Conservation (phyloP, 2,329 filamentous ascomycete species). For the Plectosphaerella sp. region DNA sequence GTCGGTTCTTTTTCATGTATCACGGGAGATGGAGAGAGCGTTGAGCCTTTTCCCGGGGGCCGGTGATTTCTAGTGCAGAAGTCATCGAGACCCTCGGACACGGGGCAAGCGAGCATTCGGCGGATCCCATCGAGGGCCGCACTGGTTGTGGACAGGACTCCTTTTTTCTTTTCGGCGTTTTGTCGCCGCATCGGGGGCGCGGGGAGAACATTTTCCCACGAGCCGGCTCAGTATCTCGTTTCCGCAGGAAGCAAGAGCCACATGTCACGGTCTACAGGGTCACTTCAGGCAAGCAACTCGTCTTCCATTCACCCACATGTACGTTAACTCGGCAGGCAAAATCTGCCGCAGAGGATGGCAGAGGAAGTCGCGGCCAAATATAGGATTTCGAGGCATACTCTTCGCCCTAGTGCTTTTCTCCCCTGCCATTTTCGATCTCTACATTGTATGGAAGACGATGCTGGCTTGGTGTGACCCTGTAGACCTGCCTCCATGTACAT, state of each 20-base stretch:
- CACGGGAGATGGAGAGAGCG: slow-evolving; percentile 9
- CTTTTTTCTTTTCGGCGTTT: slow-evolving; percentile 7
- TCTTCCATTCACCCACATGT: slow-evolving; percentile 61
- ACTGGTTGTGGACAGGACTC: slow-evolving; percentile 22
- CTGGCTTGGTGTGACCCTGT: slow-evolving; percentile 51
- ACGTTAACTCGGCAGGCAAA: slow-evolving; percentile 53
- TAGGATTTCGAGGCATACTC: slow-evolving; percentile 38
- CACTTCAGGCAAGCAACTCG: slow-evolving; percentile 64
- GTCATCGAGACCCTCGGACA: slow-evolving; percentile 10
- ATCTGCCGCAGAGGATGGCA: slow-evolving; percentile 19
- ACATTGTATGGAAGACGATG: slow-evolving; percentile 53
- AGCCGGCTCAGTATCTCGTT: slow-evolving; percentile 15
- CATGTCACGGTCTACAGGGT: slow-evolving; percentile 31
- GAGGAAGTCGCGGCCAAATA: slow-evolving; percentile 40
- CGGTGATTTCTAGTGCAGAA: slow-evolving; percentile 5
- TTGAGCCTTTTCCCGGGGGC: slow-evolving; percentile 7
- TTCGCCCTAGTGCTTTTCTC: slow-evolving; percentile 28
- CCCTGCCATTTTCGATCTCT: slow-evolving; percentile 13
- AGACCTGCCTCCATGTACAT: slow-evolving; percentile 32
- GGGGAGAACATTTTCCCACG: slow-evolving; percentile 3
- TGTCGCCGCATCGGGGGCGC: slow-evolving; percentile 12
- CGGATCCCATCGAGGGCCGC: background rate
- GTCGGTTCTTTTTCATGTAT: slow-evolving; percentile 14
- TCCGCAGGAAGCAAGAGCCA: slow-evolving; percentile 9
- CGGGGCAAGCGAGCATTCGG: slow-evolving; percentile 40